Evolutionary conservation across 2,329 filamentous ascomycete genomes (phyloP), one percentile per base, ranked within the genome.

Genomic region (Parastagonospora nodorum): DNA sequence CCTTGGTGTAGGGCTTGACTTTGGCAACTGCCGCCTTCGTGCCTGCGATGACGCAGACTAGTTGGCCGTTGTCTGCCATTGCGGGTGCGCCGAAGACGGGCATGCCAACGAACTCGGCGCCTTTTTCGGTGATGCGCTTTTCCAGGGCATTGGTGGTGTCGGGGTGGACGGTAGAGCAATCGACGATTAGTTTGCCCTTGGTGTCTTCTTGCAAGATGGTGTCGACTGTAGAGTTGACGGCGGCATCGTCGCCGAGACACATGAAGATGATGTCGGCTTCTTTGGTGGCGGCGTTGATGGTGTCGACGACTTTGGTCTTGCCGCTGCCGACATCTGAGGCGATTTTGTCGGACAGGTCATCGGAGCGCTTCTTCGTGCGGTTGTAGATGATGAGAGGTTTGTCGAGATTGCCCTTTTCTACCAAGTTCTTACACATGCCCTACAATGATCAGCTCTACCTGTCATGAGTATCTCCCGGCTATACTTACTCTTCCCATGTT

Each of bases 111-210:
- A 96, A 95, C 33, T 86, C 80, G 2, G 83, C 90, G 5, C 88
- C 88, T 19, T 80, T 80, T 1, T 71, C 79, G 10, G 77, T 77
- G 52, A 88, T 77, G 24, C 74, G 78, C 60, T 84, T 78, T 24
- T 86, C 86, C 2, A 90, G 74, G 24, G 79, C 79, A 53, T 89
- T 83, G 1, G 89, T 89, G 4, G 89, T 91, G 48, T 92, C 88
- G 0, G 92, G 92, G 72, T 94, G 89, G 31, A 96, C 84, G 24
- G 92, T 96, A 3, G 90, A 94, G 80, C 88, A 92, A 68, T 96
- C 92, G 29, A 96, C 82, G 60, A 96, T 87, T 12, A 94, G 78
- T 76, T 96, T 96, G 54, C 84, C 86, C 27, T 79, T 79, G 14
- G 89, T 75, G 50, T 84, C 76, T 14, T 75, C 67, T 41, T 82